phyloP scores from a whole-genome alignment of 1,139 yeast species.

The Kazachstania sp. region DNA sequence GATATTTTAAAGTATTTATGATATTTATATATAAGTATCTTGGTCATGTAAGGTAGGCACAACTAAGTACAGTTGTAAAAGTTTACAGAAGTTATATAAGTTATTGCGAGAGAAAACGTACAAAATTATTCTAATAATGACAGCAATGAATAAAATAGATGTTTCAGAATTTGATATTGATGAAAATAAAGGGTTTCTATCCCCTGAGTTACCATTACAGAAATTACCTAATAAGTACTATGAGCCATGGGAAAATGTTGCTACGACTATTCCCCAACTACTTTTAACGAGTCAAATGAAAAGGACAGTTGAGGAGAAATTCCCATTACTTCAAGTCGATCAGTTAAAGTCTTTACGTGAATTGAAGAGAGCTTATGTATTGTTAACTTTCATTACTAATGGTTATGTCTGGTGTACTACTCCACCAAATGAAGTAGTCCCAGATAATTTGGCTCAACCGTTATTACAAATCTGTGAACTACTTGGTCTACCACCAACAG shows the following conservation, averaged over 20 bases:
- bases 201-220: slow-evolving; percentile 54
- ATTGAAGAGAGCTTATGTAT: slow-evolving; percentile 69
- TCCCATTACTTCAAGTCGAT: slow-evolving; percentile 47
- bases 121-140: neutral
- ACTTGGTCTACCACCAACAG: slow-evolving; percentile 74
- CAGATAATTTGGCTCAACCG: slow-evolving; percentile 62
- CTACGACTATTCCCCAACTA: slow-evolving; percentile 59
- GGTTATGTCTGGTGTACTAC: slow-evolving; percentile 85
- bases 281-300: slow-evolving; percentile 60
- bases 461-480: slow-evolving; percentile 48
- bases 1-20: too few relatives aligned
- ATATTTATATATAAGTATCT: too few relatives aligned
- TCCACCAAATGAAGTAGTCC: slow-evolving; percentile 58
- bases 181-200: slow-evolving; percentile 67
- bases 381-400: slow-evolving; percentile 71
- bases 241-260: slow-evolving; percentile 71
- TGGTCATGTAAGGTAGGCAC: too few relatives aligned
- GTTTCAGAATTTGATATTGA: slow-evolving; percentile 52
- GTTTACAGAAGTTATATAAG: neutral
- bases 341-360: slow-evolving; percentile 36
- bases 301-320: slow-evolving; percentile 42
- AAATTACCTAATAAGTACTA: slow-evolving; percentile 55
- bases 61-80: too few relatives aligned
- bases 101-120: neutral
- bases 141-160: neutral